Percentiles rank a stretch among this genome's conserved stretches.
Conservation (phyloP, 1,284 basidiomycete genomes). For the Heimioporus retisporus region DNA sequence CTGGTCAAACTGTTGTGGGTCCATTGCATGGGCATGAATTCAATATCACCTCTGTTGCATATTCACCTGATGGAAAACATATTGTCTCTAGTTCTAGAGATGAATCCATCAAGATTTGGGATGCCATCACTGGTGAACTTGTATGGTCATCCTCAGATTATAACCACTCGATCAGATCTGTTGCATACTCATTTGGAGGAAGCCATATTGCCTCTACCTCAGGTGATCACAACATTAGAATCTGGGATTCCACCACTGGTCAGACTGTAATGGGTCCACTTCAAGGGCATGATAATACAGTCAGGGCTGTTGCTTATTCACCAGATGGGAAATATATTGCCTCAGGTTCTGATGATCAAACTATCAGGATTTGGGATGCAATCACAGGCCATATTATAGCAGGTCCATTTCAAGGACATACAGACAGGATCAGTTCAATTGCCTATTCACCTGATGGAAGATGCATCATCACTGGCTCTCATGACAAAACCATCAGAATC, state of each 20-base stretch:
- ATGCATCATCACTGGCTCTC: no score
- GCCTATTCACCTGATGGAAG: no score
- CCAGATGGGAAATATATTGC: background rate
- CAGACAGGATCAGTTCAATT: no score
- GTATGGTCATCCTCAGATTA: background rate
- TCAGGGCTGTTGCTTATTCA: background rate
- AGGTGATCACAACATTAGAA: background rate
- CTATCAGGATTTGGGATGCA: background rate
- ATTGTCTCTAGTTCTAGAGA: background rate
- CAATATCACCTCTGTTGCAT: background rate
- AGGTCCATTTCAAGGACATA: no score
- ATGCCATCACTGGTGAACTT: background rate
- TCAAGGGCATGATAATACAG: background rate
- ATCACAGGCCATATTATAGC: no score
- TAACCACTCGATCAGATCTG: no score
- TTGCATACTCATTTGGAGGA: no score
- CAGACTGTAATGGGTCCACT: background rate
- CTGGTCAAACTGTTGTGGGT: background rate
- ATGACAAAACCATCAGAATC: background rate
- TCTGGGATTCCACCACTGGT: background rate
- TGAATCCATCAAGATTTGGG: background rate
- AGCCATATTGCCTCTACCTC: background rate
- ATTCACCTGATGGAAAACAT: background rate
- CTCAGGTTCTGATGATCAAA: background rate
- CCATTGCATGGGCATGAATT: background rate